Evolutionary conservation across 305 asterid species (phyloP).

Genomic region (Fraxinus floribunda): DNA sequence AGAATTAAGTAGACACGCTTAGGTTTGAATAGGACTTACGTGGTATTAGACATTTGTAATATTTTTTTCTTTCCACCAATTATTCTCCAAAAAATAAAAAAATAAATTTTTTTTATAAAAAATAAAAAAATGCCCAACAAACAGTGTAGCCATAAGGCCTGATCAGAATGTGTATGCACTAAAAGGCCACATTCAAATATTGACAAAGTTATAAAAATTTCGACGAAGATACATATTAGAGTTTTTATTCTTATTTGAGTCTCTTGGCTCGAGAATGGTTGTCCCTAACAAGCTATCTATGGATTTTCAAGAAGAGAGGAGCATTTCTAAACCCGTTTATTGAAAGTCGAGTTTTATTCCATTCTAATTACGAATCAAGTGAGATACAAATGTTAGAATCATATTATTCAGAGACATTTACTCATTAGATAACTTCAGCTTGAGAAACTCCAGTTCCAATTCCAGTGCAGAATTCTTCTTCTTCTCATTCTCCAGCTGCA

Average conservation of each 20-base stretch:
- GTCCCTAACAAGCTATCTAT: neutral
- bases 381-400: neutral
- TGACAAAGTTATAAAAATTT: neutral
- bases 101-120: too few species aligned
- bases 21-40: neutral
- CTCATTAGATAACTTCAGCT: conserved; percentile 37
- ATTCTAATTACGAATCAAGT: neutral
- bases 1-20: neutral
- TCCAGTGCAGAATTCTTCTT: conserved; percentile 50
- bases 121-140: neutral
- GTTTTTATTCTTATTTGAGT: neutral
- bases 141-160: neutral
- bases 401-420: neutral
- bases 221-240: neutral
- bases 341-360: neutral
- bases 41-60: neutral
- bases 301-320: neutral
- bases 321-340: neutral
- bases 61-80: neutral
- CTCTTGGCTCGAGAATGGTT: neutral
- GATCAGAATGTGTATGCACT: neutral
- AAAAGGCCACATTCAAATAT: neutral
- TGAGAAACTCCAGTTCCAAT: conserved; percentile 55
- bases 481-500: conserved; percentile 58
- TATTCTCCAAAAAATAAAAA: neutral